Percentiles rank a stretch among this genome's conserved stretches.
Conservation (phyloP, 1,284 basidiomycete genomes). For the Moesziomyces sp. region DNA sequence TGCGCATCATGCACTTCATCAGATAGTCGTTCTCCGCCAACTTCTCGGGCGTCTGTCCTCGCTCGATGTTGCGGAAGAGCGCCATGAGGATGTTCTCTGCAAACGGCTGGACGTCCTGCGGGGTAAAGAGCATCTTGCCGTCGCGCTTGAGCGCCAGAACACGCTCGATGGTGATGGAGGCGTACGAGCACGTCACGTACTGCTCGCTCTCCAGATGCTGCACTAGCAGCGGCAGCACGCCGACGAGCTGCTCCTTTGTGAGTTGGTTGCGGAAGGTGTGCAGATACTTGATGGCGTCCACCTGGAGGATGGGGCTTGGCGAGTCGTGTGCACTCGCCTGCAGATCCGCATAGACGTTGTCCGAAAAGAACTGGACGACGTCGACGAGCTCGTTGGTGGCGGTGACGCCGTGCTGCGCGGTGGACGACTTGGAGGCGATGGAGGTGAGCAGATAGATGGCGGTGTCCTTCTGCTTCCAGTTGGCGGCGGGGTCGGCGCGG, state of each 20-base stretch:
- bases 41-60: slow-evolving; percentile 86
- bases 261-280: slow-evolving; percentile 89
- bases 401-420: slow-evolving; percentile 80
- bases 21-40: slow-evolving; percentile 97
- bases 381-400: slow-evolving; percentile 91
- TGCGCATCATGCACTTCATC: slow-evolving; percentile 98
- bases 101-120: slow-evolving; percentile 85
- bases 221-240: slow-evolving; percentile 88
- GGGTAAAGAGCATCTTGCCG: slow-evolving; percentile 74
- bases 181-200: slow-evolving; percentile 70
- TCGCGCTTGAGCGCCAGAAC: slow-evolving; percentile 81
- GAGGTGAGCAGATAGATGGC: slow-evolving; percentile 94
- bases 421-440: slow-evolving; percentile 87
- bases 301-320: slow-evolving; percentile 83
- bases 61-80: slow-evolving; percentile 83
- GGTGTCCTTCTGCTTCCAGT: slow-evolving; percentile 94
- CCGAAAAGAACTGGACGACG: slow-evolving; percentile 93
- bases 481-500: slow-evolving; percentile 73
- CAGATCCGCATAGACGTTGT: slow-evolving; percentile 88
- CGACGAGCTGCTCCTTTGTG: slow-evolving; percentile 91
- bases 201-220: slow-evolving; percentile 75
- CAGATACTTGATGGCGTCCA: slow-evolving; percentile 81
- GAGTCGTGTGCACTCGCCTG: slow-evolving; percentile 74
- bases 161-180: slow-evolving; percentile 69
- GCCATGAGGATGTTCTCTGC: slow-evolving; percentile 81